These are phyloP conservation scores for Nidula microcarpa DNA, from an alignment of 768 basidiomycete genomes.

Conservation along the genomic window DNA sequence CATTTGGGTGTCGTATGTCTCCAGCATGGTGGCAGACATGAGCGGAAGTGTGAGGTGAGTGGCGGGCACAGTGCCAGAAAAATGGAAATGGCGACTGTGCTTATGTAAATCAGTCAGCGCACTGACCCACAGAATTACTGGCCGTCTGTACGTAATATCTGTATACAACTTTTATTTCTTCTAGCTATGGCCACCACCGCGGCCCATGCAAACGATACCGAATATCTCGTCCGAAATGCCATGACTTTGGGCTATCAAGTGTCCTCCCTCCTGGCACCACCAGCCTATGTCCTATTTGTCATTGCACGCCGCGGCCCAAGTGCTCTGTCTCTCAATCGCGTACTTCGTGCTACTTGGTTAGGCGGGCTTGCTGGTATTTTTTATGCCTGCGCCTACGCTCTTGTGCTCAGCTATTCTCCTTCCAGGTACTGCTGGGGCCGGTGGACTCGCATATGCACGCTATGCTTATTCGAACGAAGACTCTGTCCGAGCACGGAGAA, in stretches of 20 bases:
- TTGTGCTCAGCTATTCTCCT: constrained; percentile 1
- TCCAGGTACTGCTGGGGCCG: constrained; percentile 47
- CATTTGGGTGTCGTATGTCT: constrained; percentile 63
- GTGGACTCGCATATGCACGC: constrained; percentile 58
- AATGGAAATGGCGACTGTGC: neutral
- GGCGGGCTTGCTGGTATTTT: constrained; percentile 57
- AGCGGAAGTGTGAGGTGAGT: constrained; percentile 3
- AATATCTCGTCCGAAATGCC: constrained; percentile 61
- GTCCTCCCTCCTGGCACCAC: constrained; percentile 60
- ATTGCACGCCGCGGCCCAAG: constrained; percentile 52
- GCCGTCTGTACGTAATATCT: neutral
- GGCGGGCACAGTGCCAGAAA: neutral
- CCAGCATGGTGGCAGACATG: constrained; percentile 42
- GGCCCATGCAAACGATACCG: constrained; percentile 47
- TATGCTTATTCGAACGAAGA: constrained; percentile 51
- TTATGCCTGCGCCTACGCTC: neutral
- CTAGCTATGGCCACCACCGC: constrained; percentile 10
- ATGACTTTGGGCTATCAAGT: constrained; percentile 68
- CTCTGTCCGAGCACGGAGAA: constrained; percentile 43
- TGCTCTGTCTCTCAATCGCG: constrained; percentile 54
- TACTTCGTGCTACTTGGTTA: constrained; percentile 72
- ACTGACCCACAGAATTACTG: neutral
- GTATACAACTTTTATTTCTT: neutral
- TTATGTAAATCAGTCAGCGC: neutral
- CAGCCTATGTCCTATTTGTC: constrained; percentile 52